These are phyloP conservation scores for Evernia prunastri DNA, from an alignment of 495 filamentous ascomycete species.

Conservation along the genomic window DNA sequence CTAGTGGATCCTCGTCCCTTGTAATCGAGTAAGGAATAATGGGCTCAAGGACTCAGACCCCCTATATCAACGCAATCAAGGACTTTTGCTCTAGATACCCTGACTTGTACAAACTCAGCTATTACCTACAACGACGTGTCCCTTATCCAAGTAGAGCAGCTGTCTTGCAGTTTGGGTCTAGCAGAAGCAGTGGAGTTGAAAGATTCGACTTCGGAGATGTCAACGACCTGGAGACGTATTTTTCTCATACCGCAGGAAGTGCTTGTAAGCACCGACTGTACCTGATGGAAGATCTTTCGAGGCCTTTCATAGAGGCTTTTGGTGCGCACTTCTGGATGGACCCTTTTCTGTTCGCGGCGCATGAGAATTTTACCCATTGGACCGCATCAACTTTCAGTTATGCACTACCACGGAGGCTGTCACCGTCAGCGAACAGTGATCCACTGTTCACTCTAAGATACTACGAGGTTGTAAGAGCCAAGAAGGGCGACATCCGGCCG, in stretches of 20 bases:
- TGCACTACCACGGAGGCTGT: too few relatives aligned
- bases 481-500: too few relatives aligned
- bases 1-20: neutral
- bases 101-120: conserved; percentile 5
- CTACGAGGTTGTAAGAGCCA: too few relatives aligned
- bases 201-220: neutral
- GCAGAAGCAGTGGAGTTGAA: neutral
- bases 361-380: conserved; percentile 6
- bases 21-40: neutral
- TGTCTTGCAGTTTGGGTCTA: conserved; percentile 5
- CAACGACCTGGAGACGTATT: conserved; percentile 1
- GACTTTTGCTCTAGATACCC: conserved; percentile 4
- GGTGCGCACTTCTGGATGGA: conserved; percentile 7
- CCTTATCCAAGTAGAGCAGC: neutral
- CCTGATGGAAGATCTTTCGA: conserved; percentile 1
- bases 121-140: neutral
- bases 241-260: neutral
- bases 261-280: neutral
- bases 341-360: conserved; percentile 3
- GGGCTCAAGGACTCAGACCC: conserved; percentile 7
- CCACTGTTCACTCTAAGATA: too few relatives aligned
- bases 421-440: too few relatives aligned
- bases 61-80: conserved; percentile 1
- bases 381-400: neutral
- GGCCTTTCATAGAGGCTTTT: conserved; percentile 1